Percentiles rank a stretch among this genome's conserved stretches.
phyloP scores from a whole-genome alignment of 2,329 filamentous ascomycete species.

The Teratosphaeria epicoccoides region DNA sequence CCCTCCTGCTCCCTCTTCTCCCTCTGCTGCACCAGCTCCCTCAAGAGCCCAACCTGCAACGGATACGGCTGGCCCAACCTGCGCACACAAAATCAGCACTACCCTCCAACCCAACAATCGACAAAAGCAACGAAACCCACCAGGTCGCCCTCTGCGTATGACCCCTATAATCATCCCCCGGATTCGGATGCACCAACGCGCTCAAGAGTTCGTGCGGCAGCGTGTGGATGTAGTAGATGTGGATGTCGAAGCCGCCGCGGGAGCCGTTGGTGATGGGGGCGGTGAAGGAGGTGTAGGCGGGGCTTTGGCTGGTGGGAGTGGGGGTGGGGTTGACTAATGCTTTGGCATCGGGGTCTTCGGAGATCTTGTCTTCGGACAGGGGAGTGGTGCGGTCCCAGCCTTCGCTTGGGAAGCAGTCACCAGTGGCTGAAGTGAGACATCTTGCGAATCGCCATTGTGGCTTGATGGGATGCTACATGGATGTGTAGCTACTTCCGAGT shows the following conservation, averaged over 20 bases:
- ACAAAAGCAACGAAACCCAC: constrained; percentile 22
- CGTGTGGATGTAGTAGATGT: constrained; percentile 67
- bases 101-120: background rate
- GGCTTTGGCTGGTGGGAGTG: constrained; percentile 47
- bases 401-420: constrained; percentile 44
- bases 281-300: constrained; percentile 59
- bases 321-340: constrained; percentile 57
- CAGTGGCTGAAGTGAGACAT: constrained; percentile 44
- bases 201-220: constrained; percentile 57
- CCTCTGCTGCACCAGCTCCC: constrained; percentile 17
- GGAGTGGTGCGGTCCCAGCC: constrained; percentile 41
- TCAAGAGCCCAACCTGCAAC: constrained; percentile 46
- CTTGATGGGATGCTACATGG: no score
- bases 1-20: constrained; percentile 4
- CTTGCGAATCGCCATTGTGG: constrained; percentile 39
- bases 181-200: constrained; percentile 74
- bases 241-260: constrained; percentile 71
- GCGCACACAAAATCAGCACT: background rate
- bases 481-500: no score
- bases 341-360: constrained; percentile 60
- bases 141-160: constrained; percentile 61
- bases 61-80: constrained; percentile 55
- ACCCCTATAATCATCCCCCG: constrained; percentile 50
- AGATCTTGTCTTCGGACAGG: constrained; percentile 30
- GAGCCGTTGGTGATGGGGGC: constrained; percentile 55